A percentile compares a stretch with the other conserved stretches of the same genome.
Conservation (phyloP, 306 rosid species). For the Sicyos edulis region DNA sequence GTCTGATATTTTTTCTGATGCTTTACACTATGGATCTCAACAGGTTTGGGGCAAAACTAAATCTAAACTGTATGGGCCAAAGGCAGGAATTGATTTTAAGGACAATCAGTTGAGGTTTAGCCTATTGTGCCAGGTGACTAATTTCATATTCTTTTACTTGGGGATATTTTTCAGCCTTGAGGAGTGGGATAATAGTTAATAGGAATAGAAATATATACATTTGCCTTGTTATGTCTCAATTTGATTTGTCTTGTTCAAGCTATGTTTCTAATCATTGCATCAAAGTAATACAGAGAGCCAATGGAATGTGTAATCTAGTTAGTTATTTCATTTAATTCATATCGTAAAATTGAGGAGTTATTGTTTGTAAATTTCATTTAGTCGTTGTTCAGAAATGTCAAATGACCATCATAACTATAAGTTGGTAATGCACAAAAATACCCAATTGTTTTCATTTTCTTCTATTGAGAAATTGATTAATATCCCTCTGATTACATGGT, state of each 20-base stretch:
- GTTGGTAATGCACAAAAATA: background rate
- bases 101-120: slow-evolving; percentile 45
- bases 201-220: background rate
- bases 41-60: slow-evolving; percentile 49
- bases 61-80: slow-evolving; percentile 40
- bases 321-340: background rate
- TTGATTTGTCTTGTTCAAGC: background rate
- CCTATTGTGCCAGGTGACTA: slow-evolving; percentile 39
- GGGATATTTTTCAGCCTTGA: background rate
- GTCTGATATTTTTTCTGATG: slow-evolving; percentile 16
- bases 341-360: background rate
- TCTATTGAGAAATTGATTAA: background rate
- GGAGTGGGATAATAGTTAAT: background rate
- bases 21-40: slow-evolving; percentile 5
- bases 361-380: background rate
- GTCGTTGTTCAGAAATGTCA: background rate
- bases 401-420: background rate
- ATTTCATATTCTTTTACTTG: background rate
- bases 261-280: background rate
- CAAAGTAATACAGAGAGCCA: background rate
- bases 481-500: background rate
- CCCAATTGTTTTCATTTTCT: background rate
- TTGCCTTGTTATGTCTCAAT: background rate
- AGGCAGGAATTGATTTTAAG: slow-evolving; percentile 34
- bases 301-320: background rate